A percentile compares a stretch with the other conserved stretches of the same genome.
These are phyloP conservation scores for Coemansia sp. DNA, from an alignment of 192 early-diverging fungal genomes.

Conservation along the genomic window DNA sequence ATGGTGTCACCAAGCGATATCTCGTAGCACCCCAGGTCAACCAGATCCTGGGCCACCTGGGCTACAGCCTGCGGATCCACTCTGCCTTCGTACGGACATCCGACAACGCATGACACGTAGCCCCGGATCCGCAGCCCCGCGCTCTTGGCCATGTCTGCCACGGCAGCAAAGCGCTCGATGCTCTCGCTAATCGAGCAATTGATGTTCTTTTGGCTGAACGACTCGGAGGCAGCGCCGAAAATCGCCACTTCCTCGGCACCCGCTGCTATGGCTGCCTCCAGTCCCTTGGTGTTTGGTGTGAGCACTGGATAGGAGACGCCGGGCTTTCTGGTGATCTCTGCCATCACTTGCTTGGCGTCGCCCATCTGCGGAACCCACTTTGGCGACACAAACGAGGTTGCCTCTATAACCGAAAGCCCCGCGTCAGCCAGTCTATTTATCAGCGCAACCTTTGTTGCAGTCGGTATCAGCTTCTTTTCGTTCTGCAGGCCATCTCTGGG, in stretches of 20 bases:
- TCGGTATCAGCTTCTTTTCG: conserved; percentile 79
- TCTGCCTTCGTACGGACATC: conserved; percentile 90
- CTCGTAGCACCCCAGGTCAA: conserved; percentile 94
- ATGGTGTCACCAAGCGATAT: conserved; percentile 96
- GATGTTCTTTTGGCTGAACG: conserved; percentile 87
- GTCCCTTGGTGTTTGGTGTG: conserved; percentile 82
- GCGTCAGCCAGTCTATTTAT: conserved; percentile 78
- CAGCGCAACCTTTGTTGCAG: conserved; percentile 79
- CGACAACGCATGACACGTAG: conserved; percentile 87
- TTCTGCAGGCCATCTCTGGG: conserved; percentile 97
- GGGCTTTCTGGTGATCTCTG: conserved; percentile 56
- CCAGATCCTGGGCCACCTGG: conserved; percentile 63
- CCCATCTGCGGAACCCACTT: conserved; percentile 98
- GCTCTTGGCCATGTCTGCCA: conserved; percentile 61
- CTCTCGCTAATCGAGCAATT: conserved; percentile 87
- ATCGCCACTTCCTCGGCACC: conserved; percentile 87
- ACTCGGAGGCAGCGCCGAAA: conserved; percentile 84
- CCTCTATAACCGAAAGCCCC: conserved; percentile 82
- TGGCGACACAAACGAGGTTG: conserved; percentile 92
- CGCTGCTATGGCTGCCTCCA: conserved; percentile 73
- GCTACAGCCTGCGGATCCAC: conserved; percentile 70
- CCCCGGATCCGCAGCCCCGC: conserved; percentile 66
- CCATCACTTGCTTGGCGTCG: conserved; percentile 75
- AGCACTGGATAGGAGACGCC: conserved; percentile 86
- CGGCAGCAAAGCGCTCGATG: conserved; percentile 64